Evolutionary conservation across 2,329 filamentous ascomycete species (phyloP), one percentile per base, ranked within the genome.

Genomic region (Aspergillus proliferans): DNA sequence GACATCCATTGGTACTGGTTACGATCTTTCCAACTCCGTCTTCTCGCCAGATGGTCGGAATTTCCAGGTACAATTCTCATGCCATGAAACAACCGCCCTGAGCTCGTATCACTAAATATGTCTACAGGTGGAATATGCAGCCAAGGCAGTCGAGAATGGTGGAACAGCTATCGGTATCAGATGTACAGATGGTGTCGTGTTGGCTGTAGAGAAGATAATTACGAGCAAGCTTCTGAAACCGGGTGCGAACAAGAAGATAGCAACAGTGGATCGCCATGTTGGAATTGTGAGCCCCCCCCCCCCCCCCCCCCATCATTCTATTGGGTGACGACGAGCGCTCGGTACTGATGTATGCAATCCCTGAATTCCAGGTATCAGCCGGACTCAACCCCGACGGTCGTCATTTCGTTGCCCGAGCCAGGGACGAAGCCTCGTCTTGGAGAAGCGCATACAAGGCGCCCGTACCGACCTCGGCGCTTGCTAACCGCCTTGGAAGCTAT

Each of bases 1-100:
- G 93, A 98, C 93, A 67, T 98, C 93, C 69, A 98, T 98, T 87
- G 93, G 93, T 70, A 98, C 93, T 66, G 93, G 93, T 68, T 98
- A 98, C 78, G 93, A 98, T 83, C 86, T 98, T 65, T 89, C 89
- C 71, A 98, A 98, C 82, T 97, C 93, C 67, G 94, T 97, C 78
- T 98, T 97, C 81, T 97, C 93, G 44, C 93, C 93, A 59, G 93
- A 98, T 76, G 93, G 93, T 69, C 88, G 93, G 63, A 98, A 98
- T 74, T 98, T 98, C 74, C 93, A 98, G 76, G 89, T 94, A 68
- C 54, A 48, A 9, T 40, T 44, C 21, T 12, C 15, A 45, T 28
- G 22, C 19, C 22, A 12, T 12, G 19, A 19, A 15, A 40, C 38
- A 21, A 21, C 12, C 18, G 9, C 18, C 5, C 18, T 26, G 15